These are phyloP conservation scores for Trypanosoma grayi DNA, from an alignment of 208 protist species.

Conservation along the genomic window DNA sequence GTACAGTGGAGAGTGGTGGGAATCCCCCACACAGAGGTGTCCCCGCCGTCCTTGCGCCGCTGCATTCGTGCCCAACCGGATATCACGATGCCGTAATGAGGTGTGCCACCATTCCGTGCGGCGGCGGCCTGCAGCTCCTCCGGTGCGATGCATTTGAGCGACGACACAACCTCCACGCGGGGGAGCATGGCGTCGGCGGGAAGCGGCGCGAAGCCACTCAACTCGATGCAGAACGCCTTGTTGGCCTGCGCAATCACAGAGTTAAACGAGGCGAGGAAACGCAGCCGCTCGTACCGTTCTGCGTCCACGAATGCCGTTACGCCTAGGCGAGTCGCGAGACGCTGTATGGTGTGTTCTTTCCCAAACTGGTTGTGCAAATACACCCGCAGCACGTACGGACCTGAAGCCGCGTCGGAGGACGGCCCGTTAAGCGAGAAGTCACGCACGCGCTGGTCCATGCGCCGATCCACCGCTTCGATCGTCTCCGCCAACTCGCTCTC, in stretches of 20 bases:
- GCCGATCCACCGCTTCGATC: conserved; percentile 61
- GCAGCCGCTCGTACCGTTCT: conserved; percentile 42
- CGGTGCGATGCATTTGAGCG: conserved; percentile 29
- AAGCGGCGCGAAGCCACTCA: conserved; percentile 19
- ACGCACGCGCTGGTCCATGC: conserved; percentile 50
- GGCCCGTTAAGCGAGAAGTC: conserved; percentile 14
- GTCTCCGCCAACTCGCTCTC: conserved; percentile 57
- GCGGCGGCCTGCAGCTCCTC: conserved; percentile 34
- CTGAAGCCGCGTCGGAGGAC: not conserved
- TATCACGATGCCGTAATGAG: conserved; percentile 70
- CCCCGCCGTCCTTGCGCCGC: conserved; percentile 4
- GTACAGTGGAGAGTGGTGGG: conserved; percentile 68
- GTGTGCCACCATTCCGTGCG: conserved; percentile 22
- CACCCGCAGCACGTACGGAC: conserved; percentile 57
- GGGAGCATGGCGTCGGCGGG: conserved; percentile 35
- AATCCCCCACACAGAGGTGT: conserved; percentile 52
- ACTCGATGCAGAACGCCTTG: conserved; percentile 8
- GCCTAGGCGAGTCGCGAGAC: conserved; percentile 47
- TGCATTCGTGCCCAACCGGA: conserved; percentile 68
- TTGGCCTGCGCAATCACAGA: conserved; percentile 14
- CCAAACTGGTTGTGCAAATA: conserved; percentile 86
- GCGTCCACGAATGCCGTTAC: conserved; percentile 58
- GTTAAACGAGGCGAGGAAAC: conserved; percentile 36
- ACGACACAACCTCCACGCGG: conserved; percentile 61
- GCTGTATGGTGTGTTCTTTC: conserved; percentile 70